Conservation (phyloP, 2,329 filamentous ascomycete genomes). For the Bipolaris bicolor region DNA sequence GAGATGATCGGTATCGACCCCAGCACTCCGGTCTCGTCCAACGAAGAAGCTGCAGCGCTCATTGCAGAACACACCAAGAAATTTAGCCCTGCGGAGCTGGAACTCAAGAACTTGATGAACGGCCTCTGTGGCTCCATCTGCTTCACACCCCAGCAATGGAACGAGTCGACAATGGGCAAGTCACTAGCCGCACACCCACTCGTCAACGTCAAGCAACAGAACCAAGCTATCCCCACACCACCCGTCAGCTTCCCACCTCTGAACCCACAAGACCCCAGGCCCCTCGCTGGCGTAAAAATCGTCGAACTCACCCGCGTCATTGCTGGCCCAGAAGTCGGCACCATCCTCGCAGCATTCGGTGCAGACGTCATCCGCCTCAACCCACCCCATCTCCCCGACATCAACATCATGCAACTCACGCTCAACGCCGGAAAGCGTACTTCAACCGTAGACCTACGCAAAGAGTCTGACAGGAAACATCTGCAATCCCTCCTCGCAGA, state of each 20-base stretch:
- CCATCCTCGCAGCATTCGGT: conserved; percentile 49
- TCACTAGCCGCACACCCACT: conserved; percentile 51
- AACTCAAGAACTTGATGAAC: conserved; percentile 24
- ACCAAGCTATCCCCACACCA: background rate
- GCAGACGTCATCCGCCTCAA: conserved; percentile 53
- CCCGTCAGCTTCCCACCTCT: conserved; percentile 32
- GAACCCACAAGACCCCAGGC: conserved; percentile 29
- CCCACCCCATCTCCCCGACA: conserved; percentile 2
- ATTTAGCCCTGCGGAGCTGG: conserved; percentile 43
- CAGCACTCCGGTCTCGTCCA: conserved; percentile 11
- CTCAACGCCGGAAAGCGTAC: conserved; percentile 51
- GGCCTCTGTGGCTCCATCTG: conserved; percentile 51
- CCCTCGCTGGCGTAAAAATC: conserved; percentile 51
- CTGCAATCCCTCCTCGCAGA: conserved; percentile 52
- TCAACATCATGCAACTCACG: conserved; percentile 31
- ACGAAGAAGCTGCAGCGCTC: conserved; percentile 31
- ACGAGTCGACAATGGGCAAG: conserved; percentile 54
- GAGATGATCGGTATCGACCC: conserved; percentile 55
- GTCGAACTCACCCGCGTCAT: conserved; percentile 49
- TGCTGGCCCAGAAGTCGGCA: conserved; percentile 50
- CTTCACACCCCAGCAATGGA: conserved; percentile 54
- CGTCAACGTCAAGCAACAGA: conserved; percentile 47
- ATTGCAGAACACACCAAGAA: conserved; percentile 27
- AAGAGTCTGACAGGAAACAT: conserved; percentile 28
- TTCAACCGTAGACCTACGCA: conserved; percentile 53